A percentile compares a stretch with the other conserved stretches of the same genome.
Evolutionary conservation across 768 basidiomycete genomes (phyloP).

Genomic region (Xanthoconium stramineum): DNA sequence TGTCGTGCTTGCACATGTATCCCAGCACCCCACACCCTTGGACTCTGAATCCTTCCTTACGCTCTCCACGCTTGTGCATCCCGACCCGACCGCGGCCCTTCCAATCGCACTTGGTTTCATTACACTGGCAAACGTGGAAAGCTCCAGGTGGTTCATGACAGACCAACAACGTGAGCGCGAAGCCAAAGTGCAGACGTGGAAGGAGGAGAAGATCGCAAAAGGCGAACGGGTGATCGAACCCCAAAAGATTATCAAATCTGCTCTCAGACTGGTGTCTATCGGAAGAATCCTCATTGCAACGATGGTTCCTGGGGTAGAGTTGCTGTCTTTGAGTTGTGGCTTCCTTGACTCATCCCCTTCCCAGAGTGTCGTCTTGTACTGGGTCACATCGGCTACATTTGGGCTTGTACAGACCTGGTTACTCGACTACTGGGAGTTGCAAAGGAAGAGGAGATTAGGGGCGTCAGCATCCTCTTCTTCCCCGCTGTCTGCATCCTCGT

Average conservation of each 20-base stretch:
- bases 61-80: constrained; percentile 63
- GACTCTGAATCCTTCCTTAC: constrained; percentile 78
- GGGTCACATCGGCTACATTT: constrained; percentile 73
- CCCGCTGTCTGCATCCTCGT: not conserved
- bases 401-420: constrained; percentile 74
- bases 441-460: constrained; percentile 29
- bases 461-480: not conserved
- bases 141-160: constrained; percentile 68
- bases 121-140: constrained; percentile 78
- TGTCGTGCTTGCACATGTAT: constrained; percentile 51
- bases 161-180: constrained; percentile 53
- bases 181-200: constrained; percentile 45
- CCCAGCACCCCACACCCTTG: constrained; percentile 59
- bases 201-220: constrained; percentile 40
- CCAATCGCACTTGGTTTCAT: constrained; percentile 71
- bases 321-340: constrained; percentile 16
- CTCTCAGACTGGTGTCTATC: constrained; percentile 56
- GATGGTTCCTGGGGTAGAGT: constrained; percentile 63
- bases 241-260: constrained; percentile 50
- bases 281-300: constrained; percentile 65
- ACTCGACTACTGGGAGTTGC: constrained; percentile 61
- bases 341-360: constrained; percentile 6
- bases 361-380: constrained; percentile 66
- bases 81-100: constrained; percentile 66
- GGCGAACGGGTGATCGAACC: constrained; percentile 46